These are phyloP conservation scores for Tuber borchii DNA, from an alignment of 495 filamentous ascomycete species.

Conservation along the genomic window DNA sequence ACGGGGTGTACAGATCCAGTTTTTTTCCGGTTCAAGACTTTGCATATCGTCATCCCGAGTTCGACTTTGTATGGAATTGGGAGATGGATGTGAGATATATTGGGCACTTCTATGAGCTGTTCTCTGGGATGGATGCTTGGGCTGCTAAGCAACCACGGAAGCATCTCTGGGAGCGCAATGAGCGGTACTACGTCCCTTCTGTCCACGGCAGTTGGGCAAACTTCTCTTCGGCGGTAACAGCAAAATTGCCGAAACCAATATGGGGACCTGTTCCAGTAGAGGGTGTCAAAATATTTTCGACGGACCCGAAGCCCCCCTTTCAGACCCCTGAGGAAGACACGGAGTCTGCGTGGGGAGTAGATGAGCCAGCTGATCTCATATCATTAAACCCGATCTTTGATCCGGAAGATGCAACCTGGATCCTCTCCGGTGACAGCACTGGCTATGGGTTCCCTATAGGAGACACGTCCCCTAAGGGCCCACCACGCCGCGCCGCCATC, in stretches of 20 bases:
- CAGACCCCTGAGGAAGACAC: constrained; percentile 67
- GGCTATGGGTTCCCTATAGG: constrained; percentile 54
- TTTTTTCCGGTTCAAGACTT: constrained; percentile 95
- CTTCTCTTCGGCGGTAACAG: constrained; percentile 80
- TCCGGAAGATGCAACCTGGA: constrained; percentile 81
- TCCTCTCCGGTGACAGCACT: constrained; percentile 77
- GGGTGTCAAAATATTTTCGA: constrained; percentile 57
- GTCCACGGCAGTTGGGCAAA: constrained; percentile 88
- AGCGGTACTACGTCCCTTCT: constrained; percentile 81
- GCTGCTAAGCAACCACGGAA: constrained; percentile 78
- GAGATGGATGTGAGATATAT: constrained; percentile 96
- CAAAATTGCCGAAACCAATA: constrained; percentile 51
- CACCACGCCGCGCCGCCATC: constrained; percentile 76
- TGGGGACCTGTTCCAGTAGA: constrained; percentile 78
- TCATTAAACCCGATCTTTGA: constrained; percentile 92
- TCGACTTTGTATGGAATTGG: constrained; percentile 97
- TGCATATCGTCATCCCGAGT: constrained; percentile 80
- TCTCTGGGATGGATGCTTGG: constrained; percentile 67
- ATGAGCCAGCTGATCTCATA: constrained; percentile 87
- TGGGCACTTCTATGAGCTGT: constrained; percentile 90
- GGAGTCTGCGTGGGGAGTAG: constrained; percentile 79
- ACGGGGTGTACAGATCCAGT: constrained; percentile 83
- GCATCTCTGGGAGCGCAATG: constrained; percentile 87
- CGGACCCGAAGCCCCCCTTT: constrained; percentile 64
- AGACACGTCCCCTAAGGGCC: constrained; percentile 49